Evolutionary conservation across 1,284 basidiomycete species (phyloP).

Genomic region (Cutaneotrichosporon cavernicola): DNA sequence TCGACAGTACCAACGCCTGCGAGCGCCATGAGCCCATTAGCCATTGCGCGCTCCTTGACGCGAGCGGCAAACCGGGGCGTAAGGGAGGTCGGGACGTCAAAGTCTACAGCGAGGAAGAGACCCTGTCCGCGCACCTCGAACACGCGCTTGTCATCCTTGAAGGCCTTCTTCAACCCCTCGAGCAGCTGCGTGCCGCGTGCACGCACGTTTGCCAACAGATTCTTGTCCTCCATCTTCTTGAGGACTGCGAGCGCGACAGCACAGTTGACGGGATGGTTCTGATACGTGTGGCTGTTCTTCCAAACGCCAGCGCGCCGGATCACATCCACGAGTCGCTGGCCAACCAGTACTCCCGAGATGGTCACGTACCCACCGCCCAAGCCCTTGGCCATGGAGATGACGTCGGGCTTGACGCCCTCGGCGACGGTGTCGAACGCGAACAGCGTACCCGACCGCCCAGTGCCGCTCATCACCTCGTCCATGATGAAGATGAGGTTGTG

Average conservation of each 20-base stretch:
- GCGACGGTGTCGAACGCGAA: conserved; percentile 61
- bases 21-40: conserved; percentile 35
- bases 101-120: conserved; percentile 50
- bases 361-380: conserved; percentile 80
- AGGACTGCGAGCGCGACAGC: conserved; percentile 77
- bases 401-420: conserved; percentile 65
- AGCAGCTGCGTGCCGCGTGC: conserved; percentile 33
- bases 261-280: conserved; percentile 73
- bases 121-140: conserved; percentile 58
- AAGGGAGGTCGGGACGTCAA: conserved; percentile 27
- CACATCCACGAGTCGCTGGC: conserved; percentile 66
- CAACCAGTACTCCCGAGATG: conserved; percentile 73
- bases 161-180: conserved; percentile 22
- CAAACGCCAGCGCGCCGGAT: conserved; percentile 57
- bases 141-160: conserved; percentile 26
- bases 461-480: conserved; percentile 82
- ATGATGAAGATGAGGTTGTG: conserved; percentile 78
- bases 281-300: conserved; percentile 80
- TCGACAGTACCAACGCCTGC: conserved; percentile 33
- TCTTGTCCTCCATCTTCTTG: conserved; percentile 65
- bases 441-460: conserved; percentile 70
- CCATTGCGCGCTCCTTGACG: conserved; percentile 33
- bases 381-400: conserved; percentile 82
- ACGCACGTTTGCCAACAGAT: conserved; percentile 54
- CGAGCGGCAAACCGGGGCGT: conserved; percentile 31